Percentiles rank a stretch among this genome's conserved stretches.
Evolutionary conservation across 2,329 filamentous ascomycete species (phyloP).

Genomic region (Macroventuria anomochaeta): DNA sequence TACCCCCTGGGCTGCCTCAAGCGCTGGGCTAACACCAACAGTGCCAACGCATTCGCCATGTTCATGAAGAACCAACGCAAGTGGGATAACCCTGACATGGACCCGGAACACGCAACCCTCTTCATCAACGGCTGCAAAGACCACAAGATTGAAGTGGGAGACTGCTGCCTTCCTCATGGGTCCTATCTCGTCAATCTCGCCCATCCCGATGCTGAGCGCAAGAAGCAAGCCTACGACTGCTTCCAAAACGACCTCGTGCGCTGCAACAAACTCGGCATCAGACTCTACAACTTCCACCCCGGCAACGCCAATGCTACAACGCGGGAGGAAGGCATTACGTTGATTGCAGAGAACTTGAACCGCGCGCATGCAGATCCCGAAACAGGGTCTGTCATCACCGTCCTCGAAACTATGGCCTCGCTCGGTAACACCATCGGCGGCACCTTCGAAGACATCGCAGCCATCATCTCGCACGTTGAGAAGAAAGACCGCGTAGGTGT

Average conservation of each 20-base stretch:
- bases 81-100: slow-evolving; percentile 83
- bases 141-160: slow-evolving; percentile 73
- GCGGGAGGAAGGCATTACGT: slow-evolving; percentile 71
- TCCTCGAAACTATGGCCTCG: slow-evolving; percentile 96
- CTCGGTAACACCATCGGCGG: slow-evolving; percentile 83
- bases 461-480: slow-evolving; percentile 80
- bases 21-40: slow-evolving; percentile 37
- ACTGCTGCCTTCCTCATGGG: slow-evolving; percentile 87
- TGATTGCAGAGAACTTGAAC: slow-evolving; percentile 85
- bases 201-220: slow-evolving; percentile 78
- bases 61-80: slow-evolving; percentile 97
- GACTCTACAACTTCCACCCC: slow-evolving; percentile 97
- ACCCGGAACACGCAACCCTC: slow-evolving; percentile 68
- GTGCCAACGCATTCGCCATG: slow-evolving; percentile 90
- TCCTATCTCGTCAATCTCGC: slow-evolving; percentile 97
- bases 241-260: slow-evolving; percentile 89
- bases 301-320: slow-evolving; percentile 75
- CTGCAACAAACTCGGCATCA: slow-evolving; percentile 85
- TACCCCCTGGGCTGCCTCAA: background rate
- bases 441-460: slow-evolving; percentile 82
- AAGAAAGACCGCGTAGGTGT: slow-evolving; percentile 88
- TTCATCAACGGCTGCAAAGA: slow-evolving; percentile 74
- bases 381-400: slow-evolving; percentile 76
- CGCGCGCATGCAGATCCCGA: slow-evolving; percentile 71
- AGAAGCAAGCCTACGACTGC: slow-evolving; percentile 80